phyloP scores from a whole-genome alignment of 805 yeast species.

The Scheffersomyces coipomensis region DNA sequence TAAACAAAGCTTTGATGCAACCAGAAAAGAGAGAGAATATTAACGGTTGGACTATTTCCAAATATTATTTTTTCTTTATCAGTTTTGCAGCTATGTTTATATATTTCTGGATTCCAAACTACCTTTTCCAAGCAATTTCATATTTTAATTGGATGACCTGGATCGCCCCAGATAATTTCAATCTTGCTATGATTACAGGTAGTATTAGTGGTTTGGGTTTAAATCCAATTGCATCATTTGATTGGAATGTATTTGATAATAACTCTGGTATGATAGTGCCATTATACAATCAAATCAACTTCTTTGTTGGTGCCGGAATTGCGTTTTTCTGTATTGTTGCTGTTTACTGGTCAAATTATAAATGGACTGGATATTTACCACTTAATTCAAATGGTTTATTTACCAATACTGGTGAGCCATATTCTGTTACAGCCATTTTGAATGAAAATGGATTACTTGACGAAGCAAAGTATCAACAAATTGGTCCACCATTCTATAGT shows the following conservation, averaged over 20 bases:
- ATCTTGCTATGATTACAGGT: constrained; percentile 50
- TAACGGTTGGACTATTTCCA: constrained; percentile 26
- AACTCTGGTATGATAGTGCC: constrained; percentile 40
- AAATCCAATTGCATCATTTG: constrained; percentile 53
- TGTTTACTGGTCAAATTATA: constrained; percentile 17
- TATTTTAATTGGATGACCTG: constrained; percentile 55
- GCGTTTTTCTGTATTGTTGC: constrained; percentile 17
- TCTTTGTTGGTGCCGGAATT: constrained; percentile 14
- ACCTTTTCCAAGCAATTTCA: constrained; percentile 38
- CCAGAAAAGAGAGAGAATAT: constrained; percentile 20
- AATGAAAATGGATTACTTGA: constrained; percentile 29
- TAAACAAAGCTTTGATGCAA: constrained; percentile 22
- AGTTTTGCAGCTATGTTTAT: constrained; percentile 25
- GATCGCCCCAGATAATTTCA: constrained; percentile 52
- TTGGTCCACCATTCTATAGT: constrained; percentile 29
- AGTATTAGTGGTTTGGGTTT: constrained; percentile 44
- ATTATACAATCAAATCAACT: constrained; percentile 22
- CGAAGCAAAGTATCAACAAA: constrained; percentile 15
- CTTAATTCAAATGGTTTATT: constrained; percentile 45
- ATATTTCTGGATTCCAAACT: constrained; percentile 46
- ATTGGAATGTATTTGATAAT: constrained; percentile 43
- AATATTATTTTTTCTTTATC: constrained; percentile 17
- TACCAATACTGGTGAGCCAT: constrained; percentile 49
- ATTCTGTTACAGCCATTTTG: constrained; percentile 41
- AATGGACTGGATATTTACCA: constrained; percentile 25